A percentile compares a stretch with the other conserved stretches of the same genome.
These are phyloP conservation scores for Penicillium lagena DNA, from an alignment of 495 filamentous ascomycete genomes.

Conservation along the genomic window DNA sequence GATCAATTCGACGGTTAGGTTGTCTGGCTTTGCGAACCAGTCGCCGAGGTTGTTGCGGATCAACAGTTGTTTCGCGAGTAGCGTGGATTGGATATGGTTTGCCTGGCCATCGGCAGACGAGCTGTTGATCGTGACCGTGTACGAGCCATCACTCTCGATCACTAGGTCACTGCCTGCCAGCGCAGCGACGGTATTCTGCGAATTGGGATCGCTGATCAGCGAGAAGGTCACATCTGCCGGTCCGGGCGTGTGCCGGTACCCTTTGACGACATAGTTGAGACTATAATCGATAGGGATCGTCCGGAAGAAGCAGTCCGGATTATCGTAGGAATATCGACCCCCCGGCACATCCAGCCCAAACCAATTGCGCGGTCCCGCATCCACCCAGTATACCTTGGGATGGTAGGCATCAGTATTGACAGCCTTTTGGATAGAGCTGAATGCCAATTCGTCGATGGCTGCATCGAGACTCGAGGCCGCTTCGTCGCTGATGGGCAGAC, in stretches of 20 bases:
- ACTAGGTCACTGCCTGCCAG: slow-evolving; percentile 5
- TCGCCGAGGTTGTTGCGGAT: slow-evolving; percentile 12
- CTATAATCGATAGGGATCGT: slow-evolving; percentile 9
- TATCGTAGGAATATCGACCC: slow-evolving; percentile 10
- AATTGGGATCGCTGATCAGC: slow-evolving; percentile 11
- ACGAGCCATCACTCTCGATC: slow-evolving; percentile 6
- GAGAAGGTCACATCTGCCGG: slow-evolving; percentile 10
- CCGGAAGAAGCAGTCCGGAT: slow-evolving; percentile 13
- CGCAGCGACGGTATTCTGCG: slow-evolving; percentile 10
- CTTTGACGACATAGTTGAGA: slow-evolving; percentile 5
- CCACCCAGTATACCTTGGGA: slow-evolving; percentile 7
- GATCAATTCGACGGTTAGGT: slow-evolving; percentile 1
- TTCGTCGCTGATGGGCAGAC: slow-evolving; percentile 10
- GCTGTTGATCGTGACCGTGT: slow-evolving; percentile 12
- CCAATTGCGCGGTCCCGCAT: slow-evolving; percentile 8
- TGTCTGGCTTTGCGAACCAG: slow-evolving; percentile 7
- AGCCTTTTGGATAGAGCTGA: slow-evolving; percentile 10
- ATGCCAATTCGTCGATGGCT: slow-evolving; percentile 11
- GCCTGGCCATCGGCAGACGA: slow-evolving; percentile 1
- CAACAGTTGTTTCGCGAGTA: slow-evolving; percentile 2
- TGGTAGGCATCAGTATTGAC: slow-evolving; percentile 7
- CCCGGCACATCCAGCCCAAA: slow-evolving; percentile 9
- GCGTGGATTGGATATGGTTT: slow-evolving; percentile 9
- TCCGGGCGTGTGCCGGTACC: slow-evolving; percentile 3
- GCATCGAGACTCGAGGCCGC: slow-evolving; percentile 9